Percentiles rank a stretch among this genome's conserved stretches.
These are phyloP conservation scores for Yamadazyma kanchanaburiensis DNA, from an alignment of 1,139 yeast genomes.

Conservation along the genomic window DNA sequence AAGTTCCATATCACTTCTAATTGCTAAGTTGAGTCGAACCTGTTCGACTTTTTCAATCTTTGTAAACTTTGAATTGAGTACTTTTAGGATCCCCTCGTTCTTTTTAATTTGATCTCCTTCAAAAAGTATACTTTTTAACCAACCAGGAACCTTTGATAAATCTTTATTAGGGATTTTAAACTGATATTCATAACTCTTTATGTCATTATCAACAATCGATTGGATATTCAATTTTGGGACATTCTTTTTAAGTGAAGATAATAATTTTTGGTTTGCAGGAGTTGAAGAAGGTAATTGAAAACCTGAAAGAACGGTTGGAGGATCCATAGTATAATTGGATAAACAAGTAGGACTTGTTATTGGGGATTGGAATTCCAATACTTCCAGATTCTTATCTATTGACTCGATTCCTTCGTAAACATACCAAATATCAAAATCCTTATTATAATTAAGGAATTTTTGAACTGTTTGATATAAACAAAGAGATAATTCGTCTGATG, in stretches of 20 bases:
- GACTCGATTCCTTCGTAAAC: conserved; percentile 36
- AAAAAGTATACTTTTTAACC: conserved; percentile 37
- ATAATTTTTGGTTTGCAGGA: conserved; percentile 27
- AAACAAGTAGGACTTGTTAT: conserved; percentile 4
- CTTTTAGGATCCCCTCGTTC: conserved; percentile 26
- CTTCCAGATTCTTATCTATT: conserved; percentile 4
- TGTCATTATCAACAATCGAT: conserved; percentile 7
- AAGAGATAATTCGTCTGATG: conserved; percentile 27
- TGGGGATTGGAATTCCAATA: conserved; percentile 11
- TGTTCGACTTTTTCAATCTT: conserved; percentile 52
- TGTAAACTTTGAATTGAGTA: conserved; percentile 37
- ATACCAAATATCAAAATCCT: conserved; percentile 27
- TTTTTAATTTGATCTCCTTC: conserved; percentile 3
- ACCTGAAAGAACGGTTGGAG: conserved; percentile 22
- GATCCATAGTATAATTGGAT: conserved; percentile 3
- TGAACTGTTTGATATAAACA: conserved; percentile 39
- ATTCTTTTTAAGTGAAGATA: conserved; percentile 29
- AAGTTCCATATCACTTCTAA: conserved; percentile 9
- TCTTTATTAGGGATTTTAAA: conserved; percentile 30
- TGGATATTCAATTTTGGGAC: conserved; percentile 17
- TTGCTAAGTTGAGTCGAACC: conserved; percentile 39
- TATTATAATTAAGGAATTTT: conserved; percentile 30
- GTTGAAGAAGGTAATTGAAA: conserved; percentile 36
- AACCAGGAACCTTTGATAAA: conserved; percentile 34
- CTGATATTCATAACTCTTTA: conserved; percentile 31